phyloP scores from a whole-genome alignment of 1,284 basidiomycete genomes.

The Malassezia globosa region DNA sequence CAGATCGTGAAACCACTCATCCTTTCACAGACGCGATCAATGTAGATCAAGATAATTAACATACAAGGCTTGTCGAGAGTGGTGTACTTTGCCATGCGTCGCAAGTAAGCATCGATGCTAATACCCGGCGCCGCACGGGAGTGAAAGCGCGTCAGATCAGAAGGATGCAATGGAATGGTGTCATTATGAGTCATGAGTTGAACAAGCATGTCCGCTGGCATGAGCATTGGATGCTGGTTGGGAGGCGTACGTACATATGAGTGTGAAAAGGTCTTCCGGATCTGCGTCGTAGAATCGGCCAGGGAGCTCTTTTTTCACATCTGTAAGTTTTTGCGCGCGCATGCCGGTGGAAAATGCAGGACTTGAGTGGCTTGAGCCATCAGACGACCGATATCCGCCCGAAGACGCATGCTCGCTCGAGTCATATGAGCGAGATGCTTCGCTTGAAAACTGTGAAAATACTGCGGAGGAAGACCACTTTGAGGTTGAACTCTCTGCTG shows the following conservation, averaged over 20 bases:
- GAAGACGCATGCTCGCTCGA: background rate
- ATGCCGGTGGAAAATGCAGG: background rate
- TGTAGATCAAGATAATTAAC: constrained; percentile 44
- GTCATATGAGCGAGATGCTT: background rate
- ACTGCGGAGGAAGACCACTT: constrained; percentile 16
- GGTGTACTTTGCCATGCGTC: constrained; percentile 44
- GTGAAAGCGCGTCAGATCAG: constrained; percentile 43
- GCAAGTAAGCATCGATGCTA: constrained; percentile 36
- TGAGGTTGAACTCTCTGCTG: too few species aligned
- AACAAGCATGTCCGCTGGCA: constrained; percentile 43
- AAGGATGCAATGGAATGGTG: constrained; percentile 39
- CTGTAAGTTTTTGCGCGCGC: background rate
- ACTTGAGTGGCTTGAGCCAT: background rate
- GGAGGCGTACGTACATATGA: constrained; percentile 36
- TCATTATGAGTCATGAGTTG: constrained; percentile 44
- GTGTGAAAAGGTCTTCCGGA: constrained; percentile 35
- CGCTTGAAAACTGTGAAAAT: background rate
- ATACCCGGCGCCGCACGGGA: constrained; percentile 43
- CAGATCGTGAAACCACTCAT: constrained; percentile 44
- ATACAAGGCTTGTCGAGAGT: constrained; percentile 43
- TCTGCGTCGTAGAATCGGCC: constrained; percentile 40
- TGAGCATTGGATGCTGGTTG: too few species aligned
- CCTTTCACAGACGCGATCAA: constrained; percentile 43
- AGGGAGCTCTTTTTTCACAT: constrained; percentile 19
- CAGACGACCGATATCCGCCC: background rate